Percentiles rank a stretch among this genome's conserved stretches.
phyloP scores from a whole-genome alignment of 2,329 filamentous ascomycete genomes.

The Aspergillus neotritici region DNA sequence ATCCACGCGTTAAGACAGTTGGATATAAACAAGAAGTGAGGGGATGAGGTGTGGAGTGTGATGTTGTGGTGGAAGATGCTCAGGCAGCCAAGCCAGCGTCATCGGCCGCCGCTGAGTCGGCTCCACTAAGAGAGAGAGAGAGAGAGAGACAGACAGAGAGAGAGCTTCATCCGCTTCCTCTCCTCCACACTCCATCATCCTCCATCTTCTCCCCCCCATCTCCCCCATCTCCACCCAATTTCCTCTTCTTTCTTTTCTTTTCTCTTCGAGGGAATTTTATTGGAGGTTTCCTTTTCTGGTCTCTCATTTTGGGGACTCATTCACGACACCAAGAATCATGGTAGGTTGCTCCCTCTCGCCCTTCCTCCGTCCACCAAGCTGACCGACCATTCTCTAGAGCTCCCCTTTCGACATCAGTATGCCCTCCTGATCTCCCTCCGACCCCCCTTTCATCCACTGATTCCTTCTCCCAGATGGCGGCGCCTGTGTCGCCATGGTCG shows the following conservation, averaged over 20 bases:
- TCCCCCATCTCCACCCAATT: conserved; percentile 10
- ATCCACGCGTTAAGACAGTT: too few relatives aligned
- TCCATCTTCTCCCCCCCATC: conserved; percentile 8
- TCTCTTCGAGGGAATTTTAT: background rate
- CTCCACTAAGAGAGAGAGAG: conserved; percentile 14
- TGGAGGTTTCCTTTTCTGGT: conserved; percentile 8
- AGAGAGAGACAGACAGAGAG: conserved; percentile 22
- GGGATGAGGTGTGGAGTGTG: background rate
- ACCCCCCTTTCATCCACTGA: conserved; percentile 6
- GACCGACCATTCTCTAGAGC: conserved; percentile 52
- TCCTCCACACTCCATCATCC: conserved; percentile 3
- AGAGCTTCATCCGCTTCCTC: conserved; percentile 16
- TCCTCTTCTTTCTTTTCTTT: conserved; percentile 1
- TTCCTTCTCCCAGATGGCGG: conserved; percentile 59
- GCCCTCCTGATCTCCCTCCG: conserved; percentile 23
- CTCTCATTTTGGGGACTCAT: conserved; percentile 10
- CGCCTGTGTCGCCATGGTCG: conserved; percentile 96
- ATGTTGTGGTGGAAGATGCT: conserved; percentile 10
- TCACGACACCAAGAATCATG: conserved; percentile 20
- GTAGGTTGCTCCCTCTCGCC: conserved; percentile 19
- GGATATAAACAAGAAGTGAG: background rate
- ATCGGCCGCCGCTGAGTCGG: conserved; percentile 23
- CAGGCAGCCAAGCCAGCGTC: conserved; percentile 25
- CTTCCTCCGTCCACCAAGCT: conserved; percentile 23
- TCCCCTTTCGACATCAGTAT: conserved; percentile 95